Base-by-base conservation (phyloP, 2,329 filamentous ascomycete genomes). In the Blastomyces gilchristii region DNA sequence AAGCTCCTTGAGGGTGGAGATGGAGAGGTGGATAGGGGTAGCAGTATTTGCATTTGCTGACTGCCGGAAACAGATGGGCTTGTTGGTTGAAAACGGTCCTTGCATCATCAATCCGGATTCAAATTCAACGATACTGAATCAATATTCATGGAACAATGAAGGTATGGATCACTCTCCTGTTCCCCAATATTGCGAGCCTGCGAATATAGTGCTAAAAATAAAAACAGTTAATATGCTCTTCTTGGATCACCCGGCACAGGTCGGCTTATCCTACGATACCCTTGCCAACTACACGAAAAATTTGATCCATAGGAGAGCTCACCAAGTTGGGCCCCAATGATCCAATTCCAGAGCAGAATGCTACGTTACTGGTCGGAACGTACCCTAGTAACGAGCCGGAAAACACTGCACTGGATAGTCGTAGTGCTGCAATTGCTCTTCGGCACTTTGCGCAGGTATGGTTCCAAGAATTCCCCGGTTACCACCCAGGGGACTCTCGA, bases 231-330 rank as follows among this genome's bases (percentile, higher is more conserved):
- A 87, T 67, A 82, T 87, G 79, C 81, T 90, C 18, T 89, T 87
- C 73, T 83, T 90, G 67, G 87, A 90, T 68, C 83, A 89, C 71
- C 87, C 84, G 9, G 81, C 79, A 11, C 80, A 82, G 57, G 81
- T 83, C 4, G 84, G 84, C 0, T 82, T 85, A 68, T 84, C 81
- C 12, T 86, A 86, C 69, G 77, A 77, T 62, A 66, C 73, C 0
- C 71, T 71, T 11, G 73, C 73, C 16, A 79, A 78, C 54, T 76
- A 74, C 18, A 79, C 77, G 4, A 63, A 65, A 28, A 65, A 71
- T 53, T 18, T 54, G 37, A 22, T 61, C 25, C 25, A 54, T 31
- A 12, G 47, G 50, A 28, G 6, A 61, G 8, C 28, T 34, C 11
- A 61, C 60, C 34, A 62, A 68, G 12, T 60, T 52, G 43, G 58